A percentile compares a stretch with the other conserved stretches of the same genome.
Evolutionary conservation across 78 protist species (phyloP).

Genomic region (Bodo saltans): DNA sequence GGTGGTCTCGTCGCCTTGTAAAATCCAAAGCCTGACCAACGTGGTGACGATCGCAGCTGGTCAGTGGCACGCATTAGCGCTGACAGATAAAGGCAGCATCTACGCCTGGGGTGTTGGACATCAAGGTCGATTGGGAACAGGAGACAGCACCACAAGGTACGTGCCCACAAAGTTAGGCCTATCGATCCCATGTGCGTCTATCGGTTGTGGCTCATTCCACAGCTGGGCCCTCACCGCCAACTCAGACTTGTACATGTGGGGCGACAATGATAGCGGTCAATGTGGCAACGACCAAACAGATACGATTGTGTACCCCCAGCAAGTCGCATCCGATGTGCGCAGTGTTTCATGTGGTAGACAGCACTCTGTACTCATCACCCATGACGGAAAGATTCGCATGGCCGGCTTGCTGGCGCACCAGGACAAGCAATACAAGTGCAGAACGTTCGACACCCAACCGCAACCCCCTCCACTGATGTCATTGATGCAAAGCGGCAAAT

Average conservation of each 20-base stretch:
- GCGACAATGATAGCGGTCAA: background rate
- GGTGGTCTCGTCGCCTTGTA: background rate
- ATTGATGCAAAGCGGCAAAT: too few species aligned
- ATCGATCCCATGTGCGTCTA: background rate
- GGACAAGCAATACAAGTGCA: too few species aligned
- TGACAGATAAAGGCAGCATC: background rate
- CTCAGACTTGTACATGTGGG: background rate
- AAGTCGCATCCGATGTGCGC: background rate
- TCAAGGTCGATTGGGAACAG: slow-evolving; percentile 7
- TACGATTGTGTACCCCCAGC: background rate
- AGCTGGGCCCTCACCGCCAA: background rate
- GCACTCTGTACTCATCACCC: background rate
- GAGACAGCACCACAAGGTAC: background rate
- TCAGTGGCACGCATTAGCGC: background rate
- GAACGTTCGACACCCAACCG: too few species aligned
- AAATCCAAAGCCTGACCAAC: background rate
- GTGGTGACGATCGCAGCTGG: slow-evolving; percentile 1
- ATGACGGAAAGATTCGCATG: background rate
- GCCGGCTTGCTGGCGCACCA: background rate
- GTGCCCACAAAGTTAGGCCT: background rate
- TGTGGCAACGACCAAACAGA: background rate
- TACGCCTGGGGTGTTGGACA: slow-evolving; percentile 17
- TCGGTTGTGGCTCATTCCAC: background rate
- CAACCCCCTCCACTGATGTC: too few species aligned
- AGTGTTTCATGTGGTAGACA: background rate